Base-by-base conservation (phyloP, 1,284 basidiomycete genomes). In the Malassezia vespertilionis region DNA sequence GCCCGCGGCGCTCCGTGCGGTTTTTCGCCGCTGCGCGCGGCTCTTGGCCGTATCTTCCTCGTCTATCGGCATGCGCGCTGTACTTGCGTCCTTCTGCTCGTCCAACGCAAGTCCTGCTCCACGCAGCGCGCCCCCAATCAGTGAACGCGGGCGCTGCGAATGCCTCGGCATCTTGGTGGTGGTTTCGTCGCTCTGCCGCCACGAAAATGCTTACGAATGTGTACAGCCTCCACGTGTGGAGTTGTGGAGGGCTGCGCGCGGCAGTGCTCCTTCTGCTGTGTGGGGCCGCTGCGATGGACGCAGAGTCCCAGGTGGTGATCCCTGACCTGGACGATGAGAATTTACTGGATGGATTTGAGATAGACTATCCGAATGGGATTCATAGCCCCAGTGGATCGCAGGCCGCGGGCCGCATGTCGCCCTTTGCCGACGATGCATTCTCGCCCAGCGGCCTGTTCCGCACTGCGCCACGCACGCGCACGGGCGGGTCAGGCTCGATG, bases 301-400 rank as follows among this genome's bases (percentile, higher is more conserved):
- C 44, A 24, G 46, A 38, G 15, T 46, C 33, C 53, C 64, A 68
- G 54, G 62, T 68, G 32, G 57, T 63, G 28, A 66, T 68, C 18
- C 65, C 65, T 1, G 65, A 68, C 45, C 47, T 68, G 27, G 65
- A 68, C 35, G 65, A 61, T 23, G 63, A 63, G 33, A 52, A 63
- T 34, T 28, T 52, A 18, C 52, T 60, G 21, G 52, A 45, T n/a
- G 45, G 50, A 3, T 31, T 52, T 21, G 57, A 57, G 4, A 48
- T 51, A 7, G 40, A 33, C 11, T 39, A 51, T 10, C 48, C 56
- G 24, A 52, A 48, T 18, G 45, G 49, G 12, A 33, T 60, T 15
- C 57, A 58, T 22, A 58, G 15, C 58, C 63, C 9, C 2, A 39
- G 37, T 15, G 27, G 27, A 7, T 28, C 27, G 27, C 27, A 28